Base-by-base conservation (phyloP, 495 filamentous ascomycete genomes). In the Penicillium soppii region DNA sequence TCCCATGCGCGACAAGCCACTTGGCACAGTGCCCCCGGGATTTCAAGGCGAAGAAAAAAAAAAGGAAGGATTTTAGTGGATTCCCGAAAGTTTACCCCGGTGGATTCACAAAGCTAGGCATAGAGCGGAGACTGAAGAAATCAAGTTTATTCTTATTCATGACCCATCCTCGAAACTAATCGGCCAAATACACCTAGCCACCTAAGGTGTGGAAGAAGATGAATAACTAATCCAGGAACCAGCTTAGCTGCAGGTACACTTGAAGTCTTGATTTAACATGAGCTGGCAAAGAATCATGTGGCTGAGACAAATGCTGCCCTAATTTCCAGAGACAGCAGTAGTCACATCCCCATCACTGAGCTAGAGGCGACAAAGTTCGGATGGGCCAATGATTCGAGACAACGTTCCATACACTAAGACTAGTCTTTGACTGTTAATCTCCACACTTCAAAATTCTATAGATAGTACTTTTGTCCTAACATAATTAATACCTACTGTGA, bases 301-400 rank as follows among this genome's bases (percentile, higher is more conserved):
- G 26, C 15, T 32, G 42, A 43, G 41, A 29, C 41, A 43, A 8
- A n/a, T 17, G 15, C 7, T 30, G 42, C 42, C 27, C 42, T 32
- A 44, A 44, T 44, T 44, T 44, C 23, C 2, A 32, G 32, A 32
- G 10, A 32, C 4, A 7, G 16, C 27, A 21, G 23, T 29, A 33
- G 42, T 44, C 42, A 44, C 27, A 12, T 32, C 16, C 17, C 27
- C 20, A 33, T 44, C 27, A 22, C 26, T 17, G 27, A 40, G 19
- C 29, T 32, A 32, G 29, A 20, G 25, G 16, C 30, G 7, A 12
- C 23, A 27, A 43, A 43, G 6, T 43, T 29, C 41, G 41, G 41
- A 29, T 43, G 41, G 25, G 41, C 27, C 42, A 32, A 32, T 40
- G 19, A 40, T 21, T 26, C 26, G 42, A 32, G 42, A 44, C 42